Conservation (phyloP, 768 basidiomycete species). For the Lactifluus pinguis region DNA sequence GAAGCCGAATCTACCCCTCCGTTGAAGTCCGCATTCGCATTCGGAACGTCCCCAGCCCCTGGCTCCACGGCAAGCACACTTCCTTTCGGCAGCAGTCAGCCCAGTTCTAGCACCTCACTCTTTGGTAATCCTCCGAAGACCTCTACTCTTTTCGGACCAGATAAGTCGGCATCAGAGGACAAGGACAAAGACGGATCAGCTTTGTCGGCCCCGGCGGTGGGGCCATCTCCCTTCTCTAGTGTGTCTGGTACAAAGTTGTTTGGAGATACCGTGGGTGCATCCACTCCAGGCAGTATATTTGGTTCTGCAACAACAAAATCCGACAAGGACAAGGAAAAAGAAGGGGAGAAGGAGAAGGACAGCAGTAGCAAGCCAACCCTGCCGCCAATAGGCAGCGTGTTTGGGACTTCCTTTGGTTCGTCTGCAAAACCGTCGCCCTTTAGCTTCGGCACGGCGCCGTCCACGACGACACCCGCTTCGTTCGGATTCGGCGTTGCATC, state of each 20-base stretch:
- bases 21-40: constrained; percentile 13
- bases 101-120: neutral
- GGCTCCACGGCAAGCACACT: neutral
- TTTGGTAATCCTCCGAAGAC: constrained; percentile 8
- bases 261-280: neutral
- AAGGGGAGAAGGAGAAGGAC: constrained; percentile 4
- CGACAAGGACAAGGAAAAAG: constrained; percentile 4
- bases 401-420: constrained; percentile 5
- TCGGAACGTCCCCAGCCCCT: constrained; percentile 1
- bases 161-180: neutral
- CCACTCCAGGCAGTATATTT: constrained; percentile 4
- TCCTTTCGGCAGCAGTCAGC: constrained; percentile 3
- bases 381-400: neutral
- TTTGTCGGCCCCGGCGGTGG: neutral
- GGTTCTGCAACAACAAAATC: constrained; percentile 4
- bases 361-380: neutral
- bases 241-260: constrained; percentile 9
- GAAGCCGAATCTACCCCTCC: neutral
- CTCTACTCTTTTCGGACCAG: constrained; percentile 1
- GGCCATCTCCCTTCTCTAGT: neutral
- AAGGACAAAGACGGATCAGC: neutral
- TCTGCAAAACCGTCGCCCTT: constrained; percentile 3
- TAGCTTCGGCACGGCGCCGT: constrained; percentile 2
- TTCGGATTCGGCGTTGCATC: constrained; percentile 15
- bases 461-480: neutral